phyloP scores from a whole-genome alignment of 352 stramenopile genomes.

The Phytophthora fragariaefolia region DNA sequence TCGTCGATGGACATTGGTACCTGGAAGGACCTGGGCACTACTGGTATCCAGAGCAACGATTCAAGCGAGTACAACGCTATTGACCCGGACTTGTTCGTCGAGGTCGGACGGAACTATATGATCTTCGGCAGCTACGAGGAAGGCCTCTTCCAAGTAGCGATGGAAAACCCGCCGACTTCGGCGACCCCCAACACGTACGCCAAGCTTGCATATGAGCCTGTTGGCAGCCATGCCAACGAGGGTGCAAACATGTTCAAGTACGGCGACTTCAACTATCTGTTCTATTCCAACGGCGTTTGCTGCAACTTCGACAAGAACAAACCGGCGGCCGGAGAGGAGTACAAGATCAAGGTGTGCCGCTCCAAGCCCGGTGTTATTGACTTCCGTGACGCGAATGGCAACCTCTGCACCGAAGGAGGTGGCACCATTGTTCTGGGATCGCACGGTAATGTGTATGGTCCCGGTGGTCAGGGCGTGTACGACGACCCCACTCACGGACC shows the following conservation, averaged over 20 bases:
- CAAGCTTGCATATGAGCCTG: constrained; percentile 33
- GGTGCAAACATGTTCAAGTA: constrained; percentile 36
- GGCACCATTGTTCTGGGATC: constrained; percentile 25
- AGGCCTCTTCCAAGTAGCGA: constrained; percentile 23
- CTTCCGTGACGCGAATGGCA: constrained; percentile 25
- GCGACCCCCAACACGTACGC: constrained; percentile 12
- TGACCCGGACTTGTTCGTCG: constrained; percentile 29
- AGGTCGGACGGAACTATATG: constrained; percentile 26
- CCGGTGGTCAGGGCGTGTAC: constrained; percentile 33
- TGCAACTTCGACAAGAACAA: constrained; percentile 33
- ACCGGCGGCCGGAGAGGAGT: constrained; percentile 23
- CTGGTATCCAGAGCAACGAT: constrained; percentile 27
- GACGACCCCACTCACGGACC: constrained; percentile 27
- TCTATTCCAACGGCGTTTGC: constrained; percentile 36
- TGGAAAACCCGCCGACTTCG: constrained; percentile 18
- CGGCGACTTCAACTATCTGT: constrained; percentile 35
- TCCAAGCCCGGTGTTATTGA: constrained; percentile 31
- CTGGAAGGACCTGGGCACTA: constrained; percentile 30
- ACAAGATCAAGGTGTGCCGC: constrained; percentile 38
- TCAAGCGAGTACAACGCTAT: constrained; percentile 34
- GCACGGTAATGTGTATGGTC: constrained; percentile 25
- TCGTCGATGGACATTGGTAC: constrained; percentile 27
- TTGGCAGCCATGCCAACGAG: constrained; percentile 24
- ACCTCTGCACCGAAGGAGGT: constrained; percentile 24
- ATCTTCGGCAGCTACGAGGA: constrained; percentile 33